Base-by-base conservation (phyloP, 768 basidiomycete genomes). In the Rossbeevera mucosa region DNA sequence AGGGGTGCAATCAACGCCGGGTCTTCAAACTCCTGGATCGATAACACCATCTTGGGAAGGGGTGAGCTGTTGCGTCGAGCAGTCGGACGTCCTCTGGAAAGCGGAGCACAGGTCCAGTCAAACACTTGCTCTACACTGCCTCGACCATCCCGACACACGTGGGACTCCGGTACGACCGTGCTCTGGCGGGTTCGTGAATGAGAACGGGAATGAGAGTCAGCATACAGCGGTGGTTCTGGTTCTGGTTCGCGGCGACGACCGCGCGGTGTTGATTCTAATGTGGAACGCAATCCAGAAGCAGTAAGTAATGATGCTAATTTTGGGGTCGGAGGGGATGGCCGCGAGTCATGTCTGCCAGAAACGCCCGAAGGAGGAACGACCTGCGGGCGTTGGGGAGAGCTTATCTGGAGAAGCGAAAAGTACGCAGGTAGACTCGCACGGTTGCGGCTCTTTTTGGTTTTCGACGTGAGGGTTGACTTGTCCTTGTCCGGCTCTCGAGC, bases 371-470 rank as follows among this genome's bases (percentile, higher is more conserved):
- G 77, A 45, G 79, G 74, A 31, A 56, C 54, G 40, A 47, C 59
- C 18, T 50, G 76, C 50, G 58, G 62, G 71, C 48, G 80, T 74
- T 42, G 72, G 52, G 60, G 68, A 45, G 74, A 75, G 57, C 69
- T 71, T 58, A 82, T 72, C 64, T 82, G 80, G 33, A 90, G 76
- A 52, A 88, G 75, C 44, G 85, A 87, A 66, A 90, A 90, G 68
- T 82, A 87, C 18, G 85, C 80, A 20, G 87, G 87, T 25, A 90
- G 78, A 64, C 82, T 85, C 42, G 82, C 81, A 65, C 87, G 85
- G 66, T 82, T 86, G 60, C 80, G 82, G 59, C 69, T 74, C 53
- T 74, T 76, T 70, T 74, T 80, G 51, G 74, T 72, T 76, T 56
- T 72, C 55, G 60, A 67, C 14, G 68, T 66, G 55, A 71, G 57